Conservation (phyloP, 306 rosid species). For the Rosa chinensis region DNA sequence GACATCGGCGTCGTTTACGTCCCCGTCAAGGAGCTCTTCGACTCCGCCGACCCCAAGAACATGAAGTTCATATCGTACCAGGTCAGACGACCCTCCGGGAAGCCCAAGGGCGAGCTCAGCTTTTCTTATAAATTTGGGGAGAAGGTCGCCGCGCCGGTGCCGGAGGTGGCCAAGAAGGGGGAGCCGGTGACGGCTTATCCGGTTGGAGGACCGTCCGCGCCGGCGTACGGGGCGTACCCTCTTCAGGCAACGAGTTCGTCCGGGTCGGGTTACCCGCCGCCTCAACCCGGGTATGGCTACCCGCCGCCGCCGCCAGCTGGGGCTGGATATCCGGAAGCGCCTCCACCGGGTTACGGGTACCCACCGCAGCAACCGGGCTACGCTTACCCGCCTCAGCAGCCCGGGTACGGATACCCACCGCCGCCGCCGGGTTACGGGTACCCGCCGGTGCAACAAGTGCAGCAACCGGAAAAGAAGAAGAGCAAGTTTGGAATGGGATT, state of each 20-base stretch:
- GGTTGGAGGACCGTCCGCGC: constrained; percentile 28
- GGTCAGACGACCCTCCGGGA: constrained; percentile 60
- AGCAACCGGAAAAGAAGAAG: constrained; percentile 25
- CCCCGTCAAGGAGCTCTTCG: constrained; percentile 59
- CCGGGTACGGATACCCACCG: constrained; percentile 17
- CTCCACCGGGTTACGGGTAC: constrained; percentile 16
- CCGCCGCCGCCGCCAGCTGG: neutral
- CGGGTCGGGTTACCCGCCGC: constrained; percentile 12
- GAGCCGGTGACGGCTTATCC: constrained; percentile 34
- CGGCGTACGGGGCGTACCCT: neutral
- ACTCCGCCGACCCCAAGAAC: constrained; percentile 29
- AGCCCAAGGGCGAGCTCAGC: constrained; percentile 48
- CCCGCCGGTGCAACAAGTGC: constrained; percentile 36
- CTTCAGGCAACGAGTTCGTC: constrained; percentile 2
- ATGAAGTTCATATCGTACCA: constrained; percentile 45
- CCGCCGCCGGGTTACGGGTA: constrained; percentile 43
- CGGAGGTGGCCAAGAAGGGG: neutral
- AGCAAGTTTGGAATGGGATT: constrained; percentile 64
- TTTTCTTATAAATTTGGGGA: constrained; percentile 49
- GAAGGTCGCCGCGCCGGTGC: neutral
- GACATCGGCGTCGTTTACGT: constrained; percentile 52
- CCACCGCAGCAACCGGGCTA: constrained; percentile 29
- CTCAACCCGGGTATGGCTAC: constrained; percentile 3
- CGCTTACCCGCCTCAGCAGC: constrained; percentile 32
- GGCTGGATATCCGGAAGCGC: neutral